A percentile compares a stretch with the other conserved stretches of the same genome.
These are phyloP conservation scores for Camptophora hylomeconis DNA, from an alignment of 2,329 filamentous ascomycete genomes.

Conservation along the genomic window DNA sequence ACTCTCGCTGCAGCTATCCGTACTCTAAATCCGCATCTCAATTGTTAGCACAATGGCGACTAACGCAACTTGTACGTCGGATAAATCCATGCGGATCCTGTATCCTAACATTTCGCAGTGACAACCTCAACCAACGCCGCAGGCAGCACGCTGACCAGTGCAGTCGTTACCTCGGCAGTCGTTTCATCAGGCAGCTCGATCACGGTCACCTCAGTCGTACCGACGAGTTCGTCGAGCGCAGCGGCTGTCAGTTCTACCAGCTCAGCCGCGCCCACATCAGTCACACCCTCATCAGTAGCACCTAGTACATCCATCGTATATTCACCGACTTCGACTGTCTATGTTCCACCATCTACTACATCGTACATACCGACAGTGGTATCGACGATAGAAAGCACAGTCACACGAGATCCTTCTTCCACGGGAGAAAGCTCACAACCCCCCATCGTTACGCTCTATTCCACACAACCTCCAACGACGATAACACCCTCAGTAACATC, in stretches of 20 bases:
- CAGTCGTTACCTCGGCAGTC: not conserved
- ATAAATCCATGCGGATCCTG: no score
- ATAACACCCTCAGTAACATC: conserved; percentile 15
- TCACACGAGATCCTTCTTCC: conserved; percentile 13
- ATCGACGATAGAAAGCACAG: conserved; percentile 12
- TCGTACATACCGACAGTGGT: conserved; percentile 10
- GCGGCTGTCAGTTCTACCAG: conserved; percentile 1
- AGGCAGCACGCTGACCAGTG: no score
- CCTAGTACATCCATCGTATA: conserved; percentile 15
- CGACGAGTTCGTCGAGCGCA: conserved; percentile 2
- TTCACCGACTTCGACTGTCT: conserved; percentile 8
- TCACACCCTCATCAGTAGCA: conserved; percentile 9
- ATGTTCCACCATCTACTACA: conserved; percentile 3
- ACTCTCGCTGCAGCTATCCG: no score
- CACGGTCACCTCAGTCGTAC: not conserved
- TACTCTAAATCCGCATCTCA: no score
- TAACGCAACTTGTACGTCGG: no score
- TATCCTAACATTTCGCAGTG: no score
- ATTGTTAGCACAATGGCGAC: conserved; percentile 1
- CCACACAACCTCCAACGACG: conserved; percentile 18
- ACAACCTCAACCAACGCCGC: no score
- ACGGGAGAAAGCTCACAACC: conserved; percentile 6
- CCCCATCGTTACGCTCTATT: conserved; percentile 18
- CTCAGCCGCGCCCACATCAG: conserved; percentile 2
- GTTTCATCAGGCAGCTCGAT: not conserved